These are phyloP conservation scores for Blumeriella jaapii DNA, from an alignment of 2,329 filamentous ascomycete species.

Conservation along the genomic window DNA sequence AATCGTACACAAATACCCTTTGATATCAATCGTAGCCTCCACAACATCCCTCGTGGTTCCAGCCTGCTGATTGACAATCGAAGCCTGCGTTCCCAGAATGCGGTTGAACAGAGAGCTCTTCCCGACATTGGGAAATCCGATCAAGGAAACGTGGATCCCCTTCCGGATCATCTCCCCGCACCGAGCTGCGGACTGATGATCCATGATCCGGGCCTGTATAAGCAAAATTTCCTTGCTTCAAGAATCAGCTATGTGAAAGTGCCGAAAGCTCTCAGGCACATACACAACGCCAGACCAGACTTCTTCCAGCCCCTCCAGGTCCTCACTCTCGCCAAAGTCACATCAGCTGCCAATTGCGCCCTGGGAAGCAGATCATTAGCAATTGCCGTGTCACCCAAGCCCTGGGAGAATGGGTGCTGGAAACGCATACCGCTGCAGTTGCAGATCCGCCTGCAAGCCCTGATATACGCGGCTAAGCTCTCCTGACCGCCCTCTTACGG, in stretches of 20 bases:
- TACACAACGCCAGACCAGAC: conserved; percentile 57
- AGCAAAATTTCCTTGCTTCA: conserved; percentile 40
- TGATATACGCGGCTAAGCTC: conserved; percentile 68
- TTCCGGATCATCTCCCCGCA: conserved; percentile 73
- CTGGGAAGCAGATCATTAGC: neutral
- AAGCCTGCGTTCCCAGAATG: conserved; percentile 83
- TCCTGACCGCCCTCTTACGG: conserved; percentile 66
- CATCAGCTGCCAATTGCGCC: conserved; percentile 86
- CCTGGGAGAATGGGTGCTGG: neutral
- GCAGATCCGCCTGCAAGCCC: conserved; percentile 53
- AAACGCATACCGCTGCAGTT: conserved; percentile 49
- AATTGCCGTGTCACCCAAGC: neutral
- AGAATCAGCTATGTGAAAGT: neutral
- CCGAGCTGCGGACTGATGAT: conserved; percentile 66
- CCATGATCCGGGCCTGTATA: conserved; percentile 50
- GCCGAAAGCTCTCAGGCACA: neutral
- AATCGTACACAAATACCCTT: conserved; percentile 84
- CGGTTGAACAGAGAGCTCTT: conserved; percentile 91
- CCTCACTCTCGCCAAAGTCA: conserved; percentile 97
- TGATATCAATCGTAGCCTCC: conserved; percentile 80
- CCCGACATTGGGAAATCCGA: conserved; percentile 87
- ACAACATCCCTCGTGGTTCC: conserved; percentile 92
- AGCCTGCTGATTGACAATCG: conserved; percentile 86
- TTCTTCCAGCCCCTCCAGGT: conserved; percentile 77
- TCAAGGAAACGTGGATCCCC: conserved; percentile 74